Evolutionary conservation across 2,329 filamentous ascomycete genomes (phyloP).

Genomic region (Penicillium palitans): DNA sequence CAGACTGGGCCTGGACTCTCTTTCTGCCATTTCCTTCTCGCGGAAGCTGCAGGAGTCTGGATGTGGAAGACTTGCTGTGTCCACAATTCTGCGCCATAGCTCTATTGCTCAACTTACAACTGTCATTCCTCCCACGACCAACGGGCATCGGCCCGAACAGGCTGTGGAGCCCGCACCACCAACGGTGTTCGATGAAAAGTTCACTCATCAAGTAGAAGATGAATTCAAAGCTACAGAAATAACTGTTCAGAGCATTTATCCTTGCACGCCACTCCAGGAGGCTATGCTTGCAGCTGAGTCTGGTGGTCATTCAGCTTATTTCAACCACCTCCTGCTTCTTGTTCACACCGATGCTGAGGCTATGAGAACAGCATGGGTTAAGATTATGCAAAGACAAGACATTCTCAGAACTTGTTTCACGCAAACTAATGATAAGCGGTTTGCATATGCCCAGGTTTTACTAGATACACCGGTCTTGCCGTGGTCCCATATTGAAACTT

Average conservation of each 20-base stretch:
- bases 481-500: slow-evolving; percentile 51
- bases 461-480: slow-evolving; percentile 50
- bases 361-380: slow-evolving; percentile 63
- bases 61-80: slow-evolving; percentile 60
- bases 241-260: slow-evolving; percentile 60
- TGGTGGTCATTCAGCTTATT: slow-evolving; percentile 59
- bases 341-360: slow-evolving; percentile 52
- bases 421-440: slow-evolving; percentile 59
- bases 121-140: slow-evolving; percentile 18
- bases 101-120: slow-evolving; percentile 63
- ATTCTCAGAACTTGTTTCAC: slow-evolving; percentile 78
- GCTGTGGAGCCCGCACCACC: neutral
- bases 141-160: slow-evolving; percentile 2
- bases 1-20: slow-evolving; percentile 77
- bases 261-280: slow-evolving; percentile 85
- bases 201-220: slow-evolving; percentile 34
- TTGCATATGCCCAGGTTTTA: slow-evolving; percentile 72
- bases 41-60: slow-evolving; percentile 54
- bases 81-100: slow-evolving; percentile 66
- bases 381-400: slow-evolving; percentile 65
- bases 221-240: slow-evolving; percentile 36
- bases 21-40: slow-evolving; percentile 73
- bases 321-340: slow-evolving; percentile 68
- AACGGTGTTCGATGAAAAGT: slow-evolving; percentile 24
- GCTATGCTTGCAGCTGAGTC: slow-evolving; percentile 71